A percentile compares a stretch with the other conserved stretches of the same genome.
These are phyloP conservation scores for Thraustotheca clavata DNA, from an alignment of 352 stramenopile species.

Conservation along the genomic window DNA sequence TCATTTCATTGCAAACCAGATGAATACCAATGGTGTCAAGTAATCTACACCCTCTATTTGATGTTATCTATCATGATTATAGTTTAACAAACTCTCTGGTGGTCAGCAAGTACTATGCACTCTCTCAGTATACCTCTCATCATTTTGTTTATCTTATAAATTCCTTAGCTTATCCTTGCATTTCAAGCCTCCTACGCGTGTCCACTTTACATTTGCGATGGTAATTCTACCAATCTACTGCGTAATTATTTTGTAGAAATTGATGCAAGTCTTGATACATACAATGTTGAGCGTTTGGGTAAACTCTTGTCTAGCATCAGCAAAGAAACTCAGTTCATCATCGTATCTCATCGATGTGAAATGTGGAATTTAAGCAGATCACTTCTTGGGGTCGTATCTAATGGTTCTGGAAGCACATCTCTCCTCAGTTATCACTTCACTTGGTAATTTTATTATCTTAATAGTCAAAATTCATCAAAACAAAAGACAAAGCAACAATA, in stretches of 20 bases:
- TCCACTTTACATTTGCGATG: not conserved
- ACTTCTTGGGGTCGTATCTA: too few relatives aligned
- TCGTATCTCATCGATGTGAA: not conserved
- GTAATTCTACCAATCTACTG: not conserved
- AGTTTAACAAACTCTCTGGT: not conserved
- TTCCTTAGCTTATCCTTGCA: not conserved
- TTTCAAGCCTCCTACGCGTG: not conserved
- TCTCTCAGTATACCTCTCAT: not conserved
- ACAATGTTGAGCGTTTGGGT: not conserved
- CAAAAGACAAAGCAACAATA: not conserved
- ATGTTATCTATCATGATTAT: not conserved
- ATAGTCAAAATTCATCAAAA: too few relatives aligned
- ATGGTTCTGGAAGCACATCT: not conserved
- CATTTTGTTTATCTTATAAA: not conserved
- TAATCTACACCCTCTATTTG: not conserved
- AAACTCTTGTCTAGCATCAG: not conserved
- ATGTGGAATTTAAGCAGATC: too few relatives aligned
- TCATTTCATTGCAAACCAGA: conserved; percentile 3
- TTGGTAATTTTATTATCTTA: too few relatives aligned
- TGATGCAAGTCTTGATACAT: not conserved
- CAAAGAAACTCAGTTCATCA: not conserved
- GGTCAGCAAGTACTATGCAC: conserved; percentile 4
- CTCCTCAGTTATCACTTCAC: too few relatives aligned
- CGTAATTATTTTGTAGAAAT: not conserved
- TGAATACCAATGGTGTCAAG: not conserved